phyloP scores from a whole-genome alignment of 345 rosid species.

The Syzygium oleosum region DNA sequence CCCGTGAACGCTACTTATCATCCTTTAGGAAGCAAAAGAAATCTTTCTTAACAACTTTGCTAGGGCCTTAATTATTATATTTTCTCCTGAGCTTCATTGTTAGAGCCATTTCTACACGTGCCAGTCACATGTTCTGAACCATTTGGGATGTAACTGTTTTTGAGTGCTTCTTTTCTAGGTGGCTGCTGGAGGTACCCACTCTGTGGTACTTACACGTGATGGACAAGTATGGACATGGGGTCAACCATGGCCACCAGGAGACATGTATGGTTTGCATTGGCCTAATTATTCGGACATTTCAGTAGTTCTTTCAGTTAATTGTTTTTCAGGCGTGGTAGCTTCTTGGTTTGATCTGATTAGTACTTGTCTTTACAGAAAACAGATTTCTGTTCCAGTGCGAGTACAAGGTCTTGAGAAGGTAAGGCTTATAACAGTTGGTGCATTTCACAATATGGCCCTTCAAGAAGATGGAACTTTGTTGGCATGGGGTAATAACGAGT shows the following conservation, averaged over 20 bases:
- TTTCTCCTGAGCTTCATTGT: background rate
- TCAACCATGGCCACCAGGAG: slow-evolving; percentile 99
- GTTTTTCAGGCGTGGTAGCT: background rate
- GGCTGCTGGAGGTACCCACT: slow-evolving; percentile 99
- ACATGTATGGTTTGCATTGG: slow-evolving; percentile 50
- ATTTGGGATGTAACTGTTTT: background rate
- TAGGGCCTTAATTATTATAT: background rate
- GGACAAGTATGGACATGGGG: slow-evolving; percentile 99
- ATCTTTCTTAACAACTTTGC: background rate
- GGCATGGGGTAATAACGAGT: slow-evolving; percentile 99
- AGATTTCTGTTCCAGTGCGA: slow-evolving; percentile 91
- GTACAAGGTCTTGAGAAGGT: slow-evolving; percentile 97
- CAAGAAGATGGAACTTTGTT: slow-evolving; percentile 86
- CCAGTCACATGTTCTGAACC: background rate
- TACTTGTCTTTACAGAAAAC: slow-evolving; percentile 51
- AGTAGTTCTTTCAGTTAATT: background rate
- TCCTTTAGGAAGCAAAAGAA: background rate
- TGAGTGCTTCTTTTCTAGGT: slow-evolving; percentile 37
- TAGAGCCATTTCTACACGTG: background rate
- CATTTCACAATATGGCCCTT: slow-evolving; percentile 96
- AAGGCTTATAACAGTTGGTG: slow-evolving; percentile 87
- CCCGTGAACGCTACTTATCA: background rate
- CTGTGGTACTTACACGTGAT: slow-evolving; percentile 88
- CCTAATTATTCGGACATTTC: background rate
- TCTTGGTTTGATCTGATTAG: background rate